Percentiles rank a stretch among this genome's conserved stretches.
These are phyloP conservation scores for Termitomyces sp. DNA, from an alignment of 768 basidiomycete genomes.

Conservation along the genomic window DNA sequence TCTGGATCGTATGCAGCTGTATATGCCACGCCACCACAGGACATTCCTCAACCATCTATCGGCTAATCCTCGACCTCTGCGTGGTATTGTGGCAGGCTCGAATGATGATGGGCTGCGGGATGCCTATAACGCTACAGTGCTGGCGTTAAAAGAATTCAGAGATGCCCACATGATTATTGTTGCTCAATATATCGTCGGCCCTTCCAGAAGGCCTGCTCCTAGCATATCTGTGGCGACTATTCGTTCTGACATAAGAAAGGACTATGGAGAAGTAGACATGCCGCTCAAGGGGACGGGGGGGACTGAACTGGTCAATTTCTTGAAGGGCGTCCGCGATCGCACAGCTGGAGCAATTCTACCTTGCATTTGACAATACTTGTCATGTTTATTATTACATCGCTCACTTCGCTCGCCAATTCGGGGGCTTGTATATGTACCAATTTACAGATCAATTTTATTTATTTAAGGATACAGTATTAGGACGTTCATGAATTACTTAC, in stretches of 20 bases:
- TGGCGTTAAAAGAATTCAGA: slow-evolving; percentile 69
- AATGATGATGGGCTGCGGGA: slow-evolving; percentile 37
- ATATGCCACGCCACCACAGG: slow-evolving; percentile 86
- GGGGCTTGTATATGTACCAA: background rate
- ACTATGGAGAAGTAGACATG: slow-evolving; percentile 22
- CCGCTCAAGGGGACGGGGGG: slow-evolving; percentile 75
- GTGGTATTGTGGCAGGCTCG: slow-evolving; percentile 47
- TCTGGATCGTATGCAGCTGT: slow-evolving; percentile 72
- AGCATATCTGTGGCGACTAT: slow-evolving; percentile 21
- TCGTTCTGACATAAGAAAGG: slow-evolving; percentile 13
- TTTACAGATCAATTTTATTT: background rate
- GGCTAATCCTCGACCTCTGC: slow-evolving; percentile 59
- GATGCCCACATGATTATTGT: slow-evolving; percentile 82
- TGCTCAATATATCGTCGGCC: slow-evolving; percentile 74
- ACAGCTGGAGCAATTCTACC: slow-evolving; percentile 48
- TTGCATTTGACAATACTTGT: background rate
- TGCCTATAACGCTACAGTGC: slow-evolving; percentile 69
- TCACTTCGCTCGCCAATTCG: background rate
- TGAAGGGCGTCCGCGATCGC: slow-evolving; percentile 72
- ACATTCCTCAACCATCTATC: slow-evolving; percentile 70
- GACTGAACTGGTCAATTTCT: slow-evolving; percentile 72
- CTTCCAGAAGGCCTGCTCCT: slow-evolving; percentile 45
- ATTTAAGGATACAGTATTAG: background rate
- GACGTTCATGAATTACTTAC: background rate
- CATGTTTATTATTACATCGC: too few relatives aligned